Conservation (phyloP, 768 basidiomycete species). For the Tylopilus rubrobrunneus region DNA sequence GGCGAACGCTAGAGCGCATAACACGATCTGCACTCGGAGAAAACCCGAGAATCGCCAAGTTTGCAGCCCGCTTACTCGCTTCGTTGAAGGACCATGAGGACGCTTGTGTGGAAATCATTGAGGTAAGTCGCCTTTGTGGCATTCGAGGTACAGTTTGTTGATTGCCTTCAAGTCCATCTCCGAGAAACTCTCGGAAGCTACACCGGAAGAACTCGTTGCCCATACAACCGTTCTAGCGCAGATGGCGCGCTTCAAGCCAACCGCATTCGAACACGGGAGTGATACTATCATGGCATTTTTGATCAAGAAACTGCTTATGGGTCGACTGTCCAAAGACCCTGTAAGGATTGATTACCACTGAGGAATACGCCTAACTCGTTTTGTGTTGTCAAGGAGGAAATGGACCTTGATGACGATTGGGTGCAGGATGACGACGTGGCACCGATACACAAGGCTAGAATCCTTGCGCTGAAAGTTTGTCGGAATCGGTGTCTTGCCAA, state of each 20-base stretch:
- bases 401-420: slow-evolving; percentile 73
- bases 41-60: slow-evolving; percentile 73
- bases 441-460: slow-evolving; percentile 59
- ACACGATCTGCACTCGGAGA: slow-evolving; percentile 54
- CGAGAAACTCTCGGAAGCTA: slow-evolving; percentile 42
- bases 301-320: slow-evolving; percentile 66
- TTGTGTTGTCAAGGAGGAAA: slow-evolving; percentile 42
- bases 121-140: slow-evolving; percentile 41
- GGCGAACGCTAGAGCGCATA: slow-evolving; percentile 65
- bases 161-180: slow-evolving; percentile 50
- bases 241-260: slow-evolving; percentile 61
- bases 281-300: slow-evolving; percentile 71
- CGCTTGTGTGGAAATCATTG: slow-evolving; percentile 52
- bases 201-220: slow-evolving; percentile 54
- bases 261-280: slow-evolving; percentile 75
- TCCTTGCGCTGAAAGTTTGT: slow-evolving; percentile 76
- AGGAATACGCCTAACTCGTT: neutral
- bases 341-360: slow-evolving; percentile 34
- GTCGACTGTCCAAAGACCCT: slow-evolving; percentile 40
- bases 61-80: slow-evolving; percentile 73
- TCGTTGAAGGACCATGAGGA: slow-evolving; percentile 51
- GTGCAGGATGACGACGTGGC: slow-evolving; percentile 60
- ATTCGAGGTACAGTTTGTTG: neutral
- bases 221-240: slow-evolving; percentile 72
- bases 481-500: slow-evolving; percentile 77